These are phyloP conservation scores for Inonotus hispidus DNA, from an alignment of 1,284 basidiomycete genomes.

Conservation along the genomic window DNA sequence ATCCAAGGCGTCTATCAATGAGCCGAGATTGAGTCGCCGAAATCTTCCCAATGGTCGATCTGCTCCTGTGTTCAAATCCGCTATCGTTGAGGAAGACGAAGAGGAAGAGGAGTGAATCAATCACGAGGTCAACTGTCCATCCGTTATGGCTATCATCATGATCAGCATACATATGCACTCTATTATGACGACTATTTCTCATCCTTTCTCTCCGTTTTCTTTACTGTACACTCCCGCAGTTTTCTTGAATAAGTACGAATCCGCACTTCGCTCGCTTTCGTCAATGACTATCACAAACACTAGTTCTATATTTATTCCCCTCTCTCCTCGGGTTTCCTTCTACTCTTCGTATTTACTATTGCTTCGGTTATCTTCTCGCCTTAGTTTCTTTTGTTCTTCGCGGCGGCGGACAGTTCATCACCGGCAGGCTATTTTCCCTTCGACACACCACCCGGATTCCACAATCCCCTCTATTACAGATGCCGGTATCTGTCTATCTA, in stretches of 20 bases:
- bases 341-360: not conserved
- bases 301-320: not conserved
- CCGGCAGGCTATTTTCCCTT: not conserved
- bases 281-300: not conserved
- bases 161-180: too few relatives aligned
- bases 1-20: conserved; percentile 20
- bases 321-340: not conserved
- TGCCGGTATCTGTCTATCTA: not conserved
- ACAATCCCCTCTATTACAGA: not conserved
- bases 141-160: not conserved
- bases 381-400: not conserved
- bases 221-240: not conserved
- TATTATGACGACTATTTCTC: not conserved
- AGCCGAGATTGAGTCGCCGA: conserved; percentile 45
- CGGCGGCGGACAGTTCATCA: not conserved
- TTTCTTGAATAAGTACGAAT: not conserved
- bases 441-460: not conserved
- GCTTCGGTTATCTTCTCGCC: not conserved
- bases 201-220: not conserved
- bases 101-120: conserved; percentile 43
- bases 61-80: conserved; percentile 53
- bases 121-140: not conserved
- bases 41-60: conserved; percentile 58
- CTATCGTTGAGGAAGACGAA: conserved; percentile 75
- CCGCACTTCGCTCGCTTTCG: not conserved